These are phyloP conservation scores for Balakata baccata DNA, from an alignment of 345 rosid species.

Conservation along the genomic window DNA sequence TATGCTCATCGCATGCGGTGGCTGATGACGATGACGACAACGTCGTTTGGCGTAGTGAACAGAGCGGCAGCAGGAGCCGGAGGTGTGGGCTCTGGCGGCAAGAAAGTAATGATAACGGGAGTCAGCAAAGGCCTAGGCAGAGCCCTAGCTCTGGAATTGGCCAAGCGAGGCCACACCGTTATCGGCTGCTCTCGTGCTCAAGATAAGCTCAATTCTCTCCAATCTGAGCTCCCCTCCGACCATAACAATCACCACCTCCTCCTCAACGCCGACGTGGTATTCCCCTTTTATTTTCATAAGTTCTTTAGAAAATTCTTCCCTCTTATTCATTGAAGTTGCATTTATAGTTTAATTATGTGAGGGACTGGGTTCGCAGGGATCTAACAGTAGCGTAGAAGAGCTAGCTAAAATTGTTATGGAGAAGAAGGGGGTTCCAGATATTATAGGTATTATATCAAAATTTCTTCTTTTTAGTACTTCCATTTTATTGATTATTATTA, in stretches of 20 bases:
- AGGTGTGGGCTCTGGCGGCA: slow-evolving; percentile 18
- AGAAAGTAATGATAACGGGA: slow-evolving; percentile 69
- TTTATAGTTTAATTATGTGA: background rate
- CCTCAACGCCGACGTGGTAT: slow-evolving; percentile 71
- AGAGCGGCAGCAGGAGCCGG: slow-evolving; percentile 3
- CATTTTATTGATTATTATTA: background rate
- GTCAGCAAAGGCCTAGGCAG: slow-evolving; percentile 83
- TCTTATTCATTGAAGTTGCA: background rate
- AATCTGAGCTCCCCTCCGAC: slow-evolving; percentile 46
- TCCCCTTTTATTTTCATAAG: background rate
- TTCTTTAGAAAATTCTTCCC: background rate
- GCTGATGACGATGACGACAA: slow-evolving; percentile 23
- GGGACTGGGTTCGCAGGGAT: slow-evolving; percentile 37
- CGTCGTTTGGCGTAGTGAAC: slow-evolving; percentile 34
- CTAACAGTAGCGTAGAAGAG: slow-evolving; percentile 70
- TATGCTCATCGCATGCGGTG: background rate
- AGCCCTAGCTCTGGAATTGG: slow-evolving; percentile 83
- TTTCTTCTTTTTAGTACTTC: background rate
- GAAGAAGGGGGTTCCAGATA: slow-evolving; percentile 84
- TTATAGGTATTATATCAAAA: slow-evolving; percentile 46
- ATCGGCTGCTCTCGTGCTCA: slow-evolving; percentile 89
- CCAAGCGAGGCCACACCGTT: slow-evolving; percentile 78
- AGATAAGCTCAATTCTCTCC: slow-evolving; percentile 68
- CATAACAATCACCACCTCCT: slow-evolving; percentile 46
- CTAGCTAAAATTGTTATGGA: slow-evolving; percentile 65